phyloP scores from a whole-genome alignment of 2,329 filamentous ascomycete genomes.

The Sclerotinia glacialis region DNA sequence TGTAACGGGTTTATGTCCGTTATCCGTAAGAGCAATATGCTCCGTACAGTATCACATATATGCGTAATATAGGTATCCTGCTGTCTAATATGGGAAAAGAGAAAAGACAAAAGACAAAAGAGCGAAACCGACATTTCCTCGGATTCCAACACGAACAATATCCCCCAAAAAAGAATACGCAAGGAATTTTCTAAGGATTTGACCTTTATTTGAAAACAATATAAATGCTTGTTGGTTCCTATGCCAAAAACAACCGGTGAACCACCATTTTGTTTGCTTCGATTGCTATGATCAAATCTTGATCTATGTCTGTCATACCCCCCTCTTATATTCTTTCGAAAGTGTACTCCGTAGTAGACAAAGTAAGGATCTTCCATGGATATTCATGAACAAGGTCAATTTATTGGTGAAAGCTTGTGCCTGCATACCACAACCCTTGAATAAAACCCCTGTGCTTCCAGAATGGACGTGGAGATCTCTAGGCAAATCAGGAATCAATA shows the following conservation, averaged over 20 bases:
- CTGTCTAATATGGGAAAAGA: neutral
- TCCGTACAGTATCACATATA: neutral
- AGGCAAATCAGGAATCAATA: slow-evolving; percentile 21
- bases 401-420: slow-evolving; percentile 7
- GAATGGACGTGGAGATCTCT: slow-evolving; percentile 17
- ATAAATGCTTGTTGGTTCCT: slow-evolving; percentile 6
- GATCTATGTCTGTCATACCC: neutral
- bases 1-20: slow-evolving; percentile 16
- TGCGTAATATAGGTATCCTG: neutral
- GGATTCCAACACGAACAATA: neutral
- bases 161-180: neutral
- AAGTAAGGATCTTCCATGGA: slow-evolving; percentile 20
- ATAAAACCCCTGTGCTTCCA: slow-evolving; percentile 15
- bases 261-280: neutral
- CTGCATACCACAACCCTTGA: slow-evolving; percentile 11
- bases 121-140: neutral
- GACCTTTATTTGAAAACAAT: neutral
- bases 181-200: slow-evolving; percentile 4
- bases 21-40: slow-evolving; percentile 8
- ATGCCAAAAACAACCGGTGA: slow-evolving; percentile 6
- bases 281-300: slow-evolving; percentile 15
- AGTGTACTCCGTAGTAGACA: neutral
- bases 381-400: slow-evolving; percentile 10
- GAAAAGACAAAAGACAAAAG: slow-evolving; percentile 1
- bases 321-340: neutral